Percentiles rank a stretch among this genome's conserved stretches.
These are phyloP conservation scores for Margaritispora aquatica DNA, from an alignment of 495 filamentous ascomycete species.

Conservation along the genomic window DNA sequence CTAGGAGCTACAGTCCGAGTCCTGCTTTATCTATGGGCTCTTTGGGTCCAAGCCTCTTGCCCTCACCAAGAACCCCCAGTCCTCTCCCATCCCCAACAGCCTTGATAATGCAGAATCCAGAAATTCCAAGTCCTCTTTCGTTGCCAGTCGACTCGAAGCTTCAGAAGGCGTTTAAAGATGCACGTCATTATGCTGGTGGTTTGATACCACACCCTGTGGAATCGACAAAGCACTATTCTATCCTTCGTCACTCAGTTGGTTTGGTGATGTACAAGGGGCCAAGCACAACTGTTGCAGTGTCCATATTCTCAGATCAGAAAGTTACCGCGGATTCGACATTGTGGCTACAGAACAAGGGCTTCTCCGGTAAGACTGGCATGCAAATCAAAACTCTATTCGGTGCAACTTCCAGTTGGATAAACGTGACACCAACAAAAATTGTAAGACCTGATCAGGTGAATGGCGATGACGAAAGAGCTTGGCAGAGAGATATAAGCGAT, in stretches of 20 bases:
- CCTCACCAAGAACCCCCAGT: too few relatives aligned
- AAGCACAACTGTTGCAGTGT: conserved; percentile 53
- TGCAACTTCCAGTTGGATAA: conserved; percentile 50
- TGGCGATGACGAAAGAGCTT: conserved; percentile 49
- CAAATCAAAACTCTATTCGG: conserved; percentile 52
- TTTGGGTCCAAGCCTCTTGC: background rate
- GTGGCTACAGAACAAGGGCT: conserved; percentile 62
- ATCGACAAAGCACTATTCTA: conserved; percentile 59
- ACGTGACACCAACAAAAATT: conserved; percentile 54
- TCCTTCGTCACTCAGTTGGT: conserved; percentile 58
- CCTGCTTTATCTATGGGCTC: background rate
- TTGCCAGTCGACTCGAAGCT: conserved; percentile 3
- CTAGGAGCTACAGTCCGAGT: background rate
- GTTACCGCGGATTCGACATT: conserved; percentile 52
- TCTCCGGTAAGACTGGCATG: conserved; percentile 64
- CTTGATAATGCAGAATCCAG: too few relatives aligned
- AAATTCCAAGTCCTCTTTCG: background rate
- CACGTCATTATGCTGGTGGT: conserved; percentile 56
- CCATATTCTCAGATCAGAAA: conserved; percentile 52
- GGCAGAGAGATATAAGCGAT: conserved; percentile 60
- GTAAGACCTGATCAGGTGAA: conserved; percentile 38
- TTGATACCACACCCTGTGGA: conserved; percentile 56
- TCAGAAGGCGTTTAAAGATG: conserved; percentile 15
- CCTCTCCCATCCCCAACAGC: too few relatives aligned
- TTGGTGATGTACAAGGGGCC: conserved; percentile 59